phyloP scores from a whole-genome alignment of 805 yeast species.

The Pichia thaimueangensis region DNA sequence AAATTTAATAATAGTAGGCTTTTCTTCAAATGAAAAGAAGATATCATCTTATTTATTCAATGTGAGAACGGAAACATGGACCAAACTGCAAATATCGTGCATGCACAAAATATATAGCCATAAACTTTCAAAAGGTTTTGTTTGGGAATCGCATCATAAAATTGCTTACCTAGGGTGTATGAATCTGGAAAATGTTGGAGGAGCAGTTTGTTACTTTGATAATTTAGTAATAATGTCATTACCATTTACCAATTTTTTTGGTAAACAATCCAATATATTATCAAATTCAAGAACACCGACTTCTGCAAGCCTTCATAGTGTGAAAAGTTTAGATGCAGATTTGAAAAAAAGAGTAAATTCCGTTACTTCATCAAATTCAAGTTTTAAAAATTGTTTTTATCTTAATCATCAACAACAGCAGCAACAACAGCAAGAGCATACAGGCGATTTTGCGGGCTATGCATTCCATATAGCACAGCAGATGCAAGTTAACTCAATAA shows the following conservation, averaged over 20 bases:
- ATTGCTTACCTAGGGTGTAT: conserved; percentile 53
- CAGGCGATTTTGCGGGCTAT: conserved; percentile 55
- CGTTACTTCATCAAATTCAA: conserved; percentile 1
- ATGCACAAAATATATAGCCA: conserved; percentile 49
- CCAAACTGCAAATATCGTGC: conserved; percentile 49
- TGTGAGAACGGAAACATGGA: conserved; percentile 56
- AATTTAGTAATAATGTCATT: conserved; percentile 42
- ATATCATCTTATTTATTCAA: conserved; percentile 46
- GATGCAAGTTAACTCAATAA: conserved; percentile 54
- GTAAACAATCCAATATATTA: conserved; percentile 9
- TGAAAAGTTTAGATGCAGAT: neutral
- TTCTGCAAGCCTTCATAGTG: neutral
- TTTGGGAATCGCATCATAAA: conserved; percentile 76
- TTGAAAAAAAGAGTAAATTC: conserved; percentile 1
- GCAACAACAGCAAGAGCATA: conserved; percentile 3
- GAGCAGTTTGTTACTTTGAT: conserved; percentile 43
- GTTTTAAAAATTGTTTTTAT: too few relatives aligned
- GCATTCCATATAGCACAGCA: conserved; percentile 73
- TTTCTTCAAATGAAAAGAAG: conserved; percentile 40
- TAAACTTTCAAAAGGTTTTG: conserved; percentile 59
- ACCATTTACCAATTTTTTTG: conserved; percentile 44
- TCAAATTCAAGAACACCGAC: neutral
- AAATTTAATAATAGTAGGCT: conserved; percentile 57
- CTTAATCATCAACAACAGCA: neutral
- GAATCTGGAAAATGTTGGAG: conserved; percentile 39